phyloP scores from a whole-genome alignment of 495 filamentous ascomycete genomes.

The Cercophora newfieldiana region DNA sequence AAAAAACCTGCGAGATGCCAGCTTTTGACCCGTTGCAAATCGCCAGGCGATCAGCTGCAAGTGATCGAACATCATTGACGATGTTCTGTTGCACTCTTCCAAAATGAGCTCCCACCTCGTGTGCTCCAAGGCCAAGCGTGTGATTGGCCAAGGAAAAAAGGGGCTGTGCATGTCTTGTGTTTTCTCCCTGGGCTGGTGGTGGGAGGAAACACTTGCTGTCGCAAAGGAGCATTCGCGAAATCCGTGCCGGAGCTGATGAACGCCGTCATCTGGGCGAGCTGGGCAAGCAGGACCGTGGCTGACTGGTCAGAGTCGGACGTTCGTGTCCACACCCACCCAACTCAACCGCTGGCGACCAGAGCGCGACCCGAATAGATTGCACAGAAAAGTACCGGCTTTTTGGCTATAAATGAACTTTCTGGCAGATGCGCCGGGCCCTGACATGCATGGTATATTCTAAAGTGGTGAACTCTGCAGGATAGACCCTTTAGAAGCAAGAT shows the following conservation, averaged over 20 bases:
- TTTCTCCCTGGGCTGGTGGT: not conserved
- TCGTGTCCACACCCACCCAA: not conserved
- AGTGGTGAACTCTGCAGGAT: not conserved
- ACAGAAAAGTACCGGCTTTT: not conserved
- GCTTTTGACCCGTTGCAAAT: not conserved
- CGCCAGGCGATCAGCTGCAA: slow-evolving; percentile 3
- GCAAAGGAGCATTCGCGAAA: slow-evolving; percentile 4
- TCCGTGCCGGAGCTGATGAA: slow-evolving; percentile 3
- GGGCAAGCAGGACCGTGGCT: not conserved
- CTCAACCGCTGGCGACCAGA: not conserved
- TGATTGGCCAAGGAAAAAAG: slow-evolving; percentile 6
- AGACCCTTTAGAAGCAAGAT: not conserved
- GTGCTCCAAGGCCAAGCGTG: not conserved
- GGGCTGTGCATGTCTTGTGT: slow-evolving; percentile 5
- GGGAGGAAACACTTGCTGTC: not conserved
- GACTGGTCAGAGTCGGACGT: not conserved
- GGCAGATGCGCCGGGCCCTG: slow-evolving; percentile 5
- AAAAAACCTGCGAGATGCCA: not conserved
- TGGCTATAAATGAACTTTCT: slow-evolving; percentile 4
- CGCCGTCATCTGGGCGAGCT: not conserved
- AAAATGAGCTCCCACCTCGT: not conserved
- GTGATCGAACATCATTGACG: not conserved
- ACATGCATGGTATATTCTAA: not conserved
- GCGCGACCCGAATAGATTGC: not conserved
- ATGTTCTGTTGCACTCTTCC: not conserved